A percentile compares a stretch with the other conserved stretches of the same genome.
phyloP scores from a whole-genome alignment of 352 stramenopile genomes.

The Phytophthora meadii region DNA sequence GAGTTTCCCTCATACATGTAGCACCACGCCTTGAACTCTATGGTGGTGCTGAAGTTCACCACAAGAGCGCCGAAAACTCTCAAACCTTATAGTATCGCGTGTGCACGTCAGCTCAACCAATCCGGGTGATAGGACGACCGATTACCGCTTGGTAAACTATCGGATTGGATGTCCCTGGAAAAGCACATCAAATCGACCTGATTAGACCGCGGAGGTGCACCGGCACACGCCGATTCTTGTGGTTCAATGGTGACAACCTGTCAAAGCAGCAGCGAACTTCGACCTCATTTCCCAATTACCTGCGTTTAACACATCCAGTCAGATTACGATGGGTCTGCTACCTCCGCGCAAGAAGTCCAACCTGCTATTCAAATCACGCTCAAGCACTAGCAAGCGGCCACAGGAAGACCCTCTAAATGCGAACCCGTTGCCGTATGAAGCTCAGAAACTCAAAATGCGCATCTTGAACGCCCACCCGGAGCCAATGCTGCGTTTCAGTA shows the following conservation, averaged over 20 bases:
- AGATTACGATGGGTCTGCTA: slow-evolving; percentile 25
- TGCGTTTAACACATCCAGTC: slow-evolving; percentile 8
- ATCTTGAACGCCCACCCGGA: slow-evolving; percentile 54
- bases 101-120: background rate
- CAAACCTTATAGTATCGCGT: background rate
- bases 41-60: background rate
- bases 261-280: background rate
- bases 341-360: slow-evolving; percentile 33
- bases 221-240: slow-evolving; percentile 16
- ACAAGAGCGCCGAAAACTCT: background rate
- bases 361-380: slow-evolving; percentile 27
- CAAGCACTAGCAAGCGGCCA: slow-evolving; percentile 12
- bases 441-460: slow-evolving; percentile 64
- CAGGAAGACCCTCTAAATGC: slow-evolving; percentile 10
- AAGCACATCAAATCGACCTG: slow-evolving; percentile 7
- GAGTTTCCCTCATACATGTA: background rate
- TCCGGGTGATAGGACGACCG: slow-evolving; percentile 13
- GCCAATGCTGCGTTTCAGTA: slow-evolving; percentile 62
- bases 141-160: slow-evolving; percentile 3
- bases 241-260: slow-evolving; percentile 6
- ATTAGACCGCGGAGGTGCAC: slow-evolving; percentile 13
- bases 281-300: slow-evolving; percentile 26
- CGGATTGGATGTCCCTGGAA: slow-evolving; percentile 14
- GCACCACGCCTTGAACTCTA: no score
- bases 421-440: slow-evolving; percentile 43